Evolutionary conservation across 192 early-diverging fungal species (phyloP), one percentile per base, ranked within the genome.

Genomic region (Dimargaris verticillata): DNA sequence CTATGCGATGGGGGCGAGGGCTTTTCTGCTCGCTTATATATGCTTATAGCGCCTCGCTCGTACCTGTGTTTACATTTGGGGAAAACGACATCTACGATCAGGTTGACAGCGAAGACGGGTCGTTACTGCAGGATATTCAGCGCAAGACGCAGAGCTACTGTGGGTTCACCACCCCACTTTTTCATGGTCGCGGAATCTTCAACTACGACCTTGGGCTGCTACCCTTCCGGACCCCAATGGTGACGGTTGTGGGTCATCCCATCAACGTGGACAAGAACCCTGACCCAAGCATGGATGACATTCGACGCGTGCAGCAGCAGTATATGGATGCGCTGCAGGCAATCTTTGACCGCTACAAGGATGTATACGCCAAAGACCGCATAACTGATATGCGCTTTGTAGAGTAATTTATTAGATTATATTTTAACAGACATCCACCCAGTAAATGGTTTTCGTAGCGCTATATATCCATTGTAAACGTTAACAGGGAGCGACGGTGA

Each of bases 61-160:
- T 93, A 14, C 95, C 95, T 17, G 81, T 90, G 1, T 89, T 89
- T 68, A 83, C 84, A 25, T 96, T 99, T 74, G 93, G 93, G 61
- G 93, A 99, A 70, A 94, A 91, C 70, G 85, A 94, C 29, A 69
- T 93, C 29, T 97, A 87, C 69, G 78, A 87, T 24, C 87, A 92
- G 20, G 73, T 87, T 28, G 72, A 75, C 58, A 88, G 91, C 53
- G 68, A 67, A 0, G 68, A 81, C 20, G 86, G 84, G 17, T 79
- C 85, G n/a, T 65, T 72, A 49, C 52, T 86, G 9, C 78, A 80
- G 44, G 72, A 68, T n/a, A 68, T 89, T 52, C 92, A 98, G 67
- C 76, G 76, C 53, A 61, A 73, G 5, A 74, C 92, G 66, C 83
- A 91, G 64, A 78, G 75, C 45, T 14, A 78, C 11, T 72, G 77